A percentile compares a stretch with the other conserved stretches of the same genome.
These are phyloP conservation scores for Corynespora cassiicola DNA, from an alignment of 2,329 filamentous ascomycete species.

Conservation along the genomic window DNA sequence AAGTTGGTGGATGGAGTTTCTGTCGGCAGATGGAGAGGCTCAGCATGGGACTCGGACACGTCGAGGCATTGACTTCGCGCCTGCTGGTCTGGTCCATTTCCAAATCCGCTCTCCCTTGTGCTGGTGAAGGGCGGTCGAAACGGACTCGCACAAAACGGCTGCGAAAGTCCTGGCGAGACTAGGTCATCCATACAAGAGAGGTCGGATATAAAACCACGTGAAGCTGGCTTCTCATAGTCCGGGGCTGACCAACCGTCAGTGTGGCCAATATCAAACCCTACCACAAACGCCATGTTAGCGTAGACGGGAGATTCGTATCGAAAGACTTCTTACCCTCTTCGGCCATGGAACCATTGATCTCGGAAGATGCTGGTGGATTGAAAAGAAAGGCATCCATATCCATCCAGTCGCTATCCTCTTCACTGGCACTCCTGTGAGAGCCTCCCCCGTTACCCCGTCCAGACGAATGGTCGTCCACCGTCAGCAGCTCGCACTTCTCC, in stretches of 20 bases:
- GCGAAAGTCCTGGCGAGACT: background rate
- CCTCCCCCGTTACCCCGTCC: background rate
- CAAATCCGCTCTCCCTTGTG: background rate
- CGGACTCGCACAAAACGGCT: background rate
- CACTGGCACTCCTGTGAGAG: background rate
- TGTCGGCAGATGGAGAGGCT: background rate
- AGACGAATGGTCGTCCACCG: background rate
- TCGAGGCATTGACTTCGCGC: background rate
- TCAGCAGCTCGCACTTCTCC: background rate
- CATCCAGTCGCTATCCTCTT: background rate
- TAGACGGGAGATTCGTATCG: too few relatives aligned
- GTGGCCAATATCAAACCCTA: too few relatives aligned
- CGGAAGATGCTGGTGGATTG: background rate
- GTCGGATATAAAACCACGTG: background rate
- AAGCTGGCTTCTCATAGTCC: background rate
- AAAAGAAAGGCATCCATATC: background rate
- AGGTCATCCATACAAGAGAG: background rate
- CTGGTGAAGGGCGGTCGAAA: background rate
- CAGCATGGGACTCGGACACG: background rate
- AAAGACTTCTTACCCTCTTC: too few relatives aligned
- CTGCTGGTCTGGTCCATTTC: background rate
- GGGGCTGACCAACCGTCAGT: background rate
- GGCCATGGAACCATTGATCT: too few relatives aligned
- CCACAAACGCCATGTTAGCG: too few relatives aligned
- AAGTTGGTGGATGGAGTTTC: too few relatives aligned